These are phyloP conservation scores for Fusarium beomiforme DNA, from an alignment of 2,329 filamentous ascomycete genomes.

Conservation along the genomic window DNA sequence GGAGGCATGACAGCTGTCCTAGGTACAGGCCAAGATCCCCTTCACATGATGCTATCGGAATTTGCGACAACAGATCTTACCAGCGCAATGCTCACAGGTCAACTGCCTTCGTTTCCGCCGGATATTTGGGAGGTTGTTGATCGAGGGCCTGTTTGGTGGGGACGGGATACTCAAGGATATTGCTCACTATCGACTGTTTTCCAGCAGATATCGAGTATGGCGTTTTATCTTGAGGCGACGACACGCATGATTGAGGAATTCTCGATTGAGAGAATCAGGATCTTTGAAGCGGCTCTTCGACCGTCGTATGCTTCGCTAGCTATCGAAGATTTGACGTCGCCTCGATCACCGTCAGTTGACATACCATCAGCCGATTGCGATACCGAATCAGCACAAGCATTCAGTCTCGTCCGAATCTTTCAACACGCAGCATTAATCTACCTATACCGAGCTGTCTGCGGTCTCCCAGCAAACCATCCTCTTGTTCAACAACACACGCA, in stretches of 20 bases:
- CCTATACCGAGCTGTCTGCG: conserved; percentile 54
- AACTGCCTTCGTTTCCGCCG: conserved; percentile 50
- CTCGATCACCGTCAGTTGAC: not conserved
- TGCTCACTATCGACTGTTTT: conserved; percentile 50
- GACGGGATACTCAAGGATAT: conserved; percentile 47
- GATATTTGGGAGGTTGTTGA: conserved; percentile 53
- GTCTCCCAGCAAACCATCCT: conserved; percentile 50
- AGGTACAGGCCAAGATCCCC: conserved; percentile 40
- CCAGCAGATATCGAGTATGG: conserved; percentile 44
- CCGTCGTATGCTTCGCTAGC: conserved; percentile 43
- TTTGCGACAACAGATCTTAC: conserved; percentile 57
- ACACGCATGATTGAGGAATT: conserved; percentile 32
- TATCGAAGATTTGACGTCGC: conserved; percentile 35
- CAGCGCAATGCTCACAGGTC: conserved; percentile 52
- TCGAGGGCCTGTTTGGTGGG: conserved; percentile 55
- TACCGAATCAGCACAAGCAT: conserved; percentile 47
- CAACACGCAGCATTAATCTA: conserved; percentile 55
- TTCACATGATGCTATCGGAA: conserved; percentile 54
- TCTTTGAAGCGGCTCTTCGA: conserved; percentile 42
- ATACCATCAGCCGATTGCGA: conserved; percentile 21
- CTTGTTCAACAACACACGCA: conserved; percentile 53
- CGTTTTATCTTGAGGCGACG: conserved; percentile 42
- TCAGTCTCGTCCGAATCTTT: conserved; percentile 52
- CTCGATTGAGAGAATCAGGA: conserved; percentile 43
- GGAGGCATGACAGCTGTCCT: conserved; percentile 44